Evolutionary conservation across 2,329 filamentous ascomycete species (phyloP), one percentile per base, ranked within the genome.

Genomic region (Lecanicillium sp.): DNA sequence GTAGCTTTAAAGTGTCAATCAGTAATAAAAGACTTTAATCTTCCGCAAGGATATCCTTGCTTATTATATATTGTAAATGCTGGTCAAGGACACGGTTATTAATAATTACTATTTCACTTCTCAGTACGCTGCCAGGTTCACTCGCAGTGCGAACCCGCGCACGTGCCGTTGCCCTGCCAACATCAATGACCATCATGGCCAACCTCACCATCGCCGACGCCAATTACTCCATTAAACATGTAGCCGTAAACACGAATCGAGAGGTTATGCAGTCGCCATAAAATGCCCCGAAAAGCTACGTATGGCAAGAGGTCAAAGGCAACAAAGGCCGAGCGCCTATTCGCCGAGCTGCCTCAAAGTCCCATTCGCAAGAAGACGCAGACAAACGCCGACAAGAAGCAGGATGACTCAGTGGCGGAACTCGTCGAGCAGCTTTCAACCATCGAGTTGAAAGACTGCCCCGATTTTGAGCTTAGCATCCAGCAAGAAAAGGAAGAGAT

Each of bases 241-340:
- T 27, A 34, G 6, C 13, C 12, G 6, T 27, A 30, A 20, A 38
- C 20, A 29, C 39, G 30, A 11, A 13, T 9, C 19, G 13, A 30
- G 29, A 11, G 22, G 11, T 25, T 25, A 25, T 25, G 22, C 22
- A 25, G 22, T 11, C 22, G 22, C 11, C 12, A 29, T 27, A 61
- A 50, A 18, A 76, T 75, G 72, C 56, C 67, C 27, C 63, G 65
- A 41, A 59, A 60, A 35, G 55, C 58, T 4, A 70, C 64, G 41
- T 77, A 76, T 56, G 73, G 73, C 42, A 73, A 69, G 43, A 59
- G 60, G 32, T 59, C 61, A 20, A 71, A 62, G 42, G 65, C 66
- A 32, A 59, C 67, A 18, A 70, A 62, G 43, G 59, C 64, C 14
- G 63, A 71, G 30, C 61, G 68, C 16, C 55, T 73, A 32, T 73